These are phyloP conservation scores for Rhododendron henanense DNA, from an alignment of 148 eudicot species.

Conservation along the genomic window DNA sequence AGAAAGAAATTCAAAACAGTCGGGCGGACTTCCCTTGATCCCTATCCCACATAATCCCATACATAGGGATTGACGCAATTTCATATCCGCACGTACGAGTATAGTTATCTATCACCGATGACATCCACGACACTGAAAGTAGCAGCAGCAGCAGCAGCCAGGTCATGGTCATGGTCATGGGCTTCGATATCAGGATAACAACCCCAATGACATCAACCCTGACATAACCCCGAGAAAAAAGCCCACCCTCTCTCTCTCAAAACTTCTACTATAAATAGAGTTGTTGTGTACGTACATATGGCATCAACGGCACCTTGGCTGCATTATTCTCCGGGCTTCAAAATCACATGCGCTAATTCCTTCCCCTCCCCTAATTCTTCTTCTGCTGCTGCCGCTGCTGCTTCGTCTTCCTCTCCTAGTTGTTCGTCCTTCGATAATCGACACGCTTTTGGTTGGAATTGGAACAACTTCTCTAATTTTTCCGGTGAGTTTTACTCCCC, in stretches of 20 bases:
- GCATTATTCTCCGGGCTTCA: constrained; percentile 25
- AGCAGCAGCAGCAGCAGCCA: background rate
- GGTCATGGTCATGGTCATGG: background rate
- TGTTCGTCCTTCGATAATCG: constrained; percentile 27
- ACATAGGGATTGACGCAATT: background rate
- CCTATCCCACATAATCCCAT: background rate
- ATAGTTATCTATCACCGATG: background rate
- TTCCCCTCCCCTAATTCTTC: constrained; percentile 2
- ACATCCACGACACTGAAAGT: background rate
- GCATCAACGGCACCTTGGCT: constrained; percentile 26
- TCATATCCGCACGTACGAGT: background rate
- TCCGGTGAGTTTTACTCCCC: constrained; percentile 23
- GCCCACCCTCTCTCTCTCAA: background rate
- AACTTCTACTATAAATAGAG: background rate
- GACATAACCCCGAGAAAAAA: constrained; percentile 10
- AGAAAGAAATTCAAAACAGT: background rate
- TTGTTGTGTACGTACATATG: constrained; percentile 8
- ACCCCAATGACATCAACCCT: constrained; percentile 1
- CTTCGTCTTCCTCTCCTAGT: constrained; percentile 29
- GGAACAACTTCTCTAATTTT: constrained; percentile 20
- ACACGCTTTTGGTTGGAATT: background rate
- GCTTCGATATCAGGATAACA: constrained; percentile 4
- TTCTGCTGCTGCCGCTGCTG: background rate
- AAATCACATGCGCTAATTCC: constrained; percentile 7
- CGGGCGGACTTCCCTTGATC: background rate